A percentile compares a stretch with the other conserved stretches of the same genome.
These are phyloP conservation scores for Imleria badia DNA, from an alignment of 768 basidiomycete species.

Conservation along the genomic window DNA sequence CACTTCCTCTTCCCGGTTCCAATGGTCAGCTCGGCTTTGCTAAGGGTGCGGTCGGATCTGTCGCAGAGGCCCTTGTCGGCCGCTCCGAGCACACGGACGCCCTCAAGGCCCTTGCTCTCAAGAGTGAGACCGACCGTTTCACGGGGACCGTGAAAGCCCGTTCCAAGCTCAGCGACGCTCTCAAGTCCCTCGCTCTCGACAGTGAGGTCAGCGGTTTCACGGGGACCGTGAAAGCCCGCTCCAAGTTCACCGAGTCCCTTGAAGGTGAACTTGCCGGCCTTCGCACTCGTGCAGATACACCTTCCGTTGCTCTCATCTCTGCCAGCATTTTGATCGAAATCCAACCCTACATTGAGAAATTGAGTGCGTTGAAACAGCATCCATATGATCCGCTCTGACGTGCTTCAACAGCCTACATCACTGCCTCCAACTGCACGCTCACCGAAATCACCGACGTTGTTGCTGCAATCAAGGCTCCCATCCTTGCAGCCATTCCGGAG, in stretches of 20 bases:
- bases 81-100: too few species aligned
- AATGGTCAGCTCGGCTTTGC: too few species aligned
- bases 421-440: conserved; percentile 23
- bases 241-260: background rate
- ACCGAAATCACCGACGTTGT: conserved; percentile 21
- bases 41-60: too few species aligned
- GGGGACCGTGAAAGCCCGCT: too few species aligned
- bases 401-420: conserved; percentile 22
- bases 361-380: conserved; percentile 27
- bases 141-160: too few species aligned
- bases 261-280: background rate
- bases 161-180: background rate
- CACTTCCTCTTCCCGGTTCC: too few species aligned
- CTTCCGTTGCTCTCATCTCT: conserved; percentile 31
- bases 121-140: too few species aligned
- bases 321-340: conserved; percentile 14
- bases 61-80: too few species aligned
- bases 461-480: conserved; percentile 20
- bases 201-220: too few species aligned
- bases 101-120: too few species aligned
- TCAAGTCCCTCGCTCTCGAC: too few species aligned
- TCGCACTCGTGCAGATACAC: background rate
- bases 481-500: conserved; percentile 21
- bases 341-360: conserved; percentile 11
- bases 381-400: background rate